Evolutionary conservation across 2,329 filamentous ascomycete genomes (phyloP).

Genomic region (Aspergillus pseudotamarii): DNA sequence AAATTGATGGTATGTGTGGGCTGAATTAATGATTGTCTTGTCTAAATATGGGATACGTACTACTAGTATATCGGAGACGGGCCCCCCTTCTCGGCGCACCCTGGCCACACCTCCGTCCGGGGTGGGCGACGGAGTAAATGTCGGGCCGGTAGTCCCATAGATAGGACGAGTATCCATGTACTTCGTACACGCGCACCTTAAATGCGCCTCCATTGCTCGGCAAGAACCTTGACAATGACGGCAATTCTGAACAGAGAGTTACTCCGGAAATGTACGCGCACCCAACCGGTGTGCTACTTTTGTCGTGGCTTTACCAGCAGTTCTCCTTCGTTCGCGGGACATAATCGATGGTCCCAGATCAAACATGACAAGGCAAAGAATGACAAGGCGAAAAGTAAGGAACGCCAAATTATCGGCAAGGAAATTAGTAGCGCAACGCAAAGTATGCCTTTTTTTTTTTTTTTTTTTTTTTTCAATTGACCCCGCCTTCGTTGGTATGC

Average conservation of each 20-base stretch:
- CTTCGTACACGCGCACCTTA: neutral
- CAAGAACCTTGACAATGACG: slow-evolving; percentile 23
- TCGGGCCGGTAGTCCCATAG: slow-evolving; percentile 30
- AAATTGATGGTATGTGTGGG: slow-evolving; percentile 2
- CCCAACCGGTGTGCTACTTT: slow-evolving; percentile 20
- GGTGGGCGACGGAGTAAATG: slow-evolving; percentile 33
- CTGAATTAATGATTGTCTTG: neutral
- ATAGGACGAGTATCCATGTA: slow-evolving; percentile 1
- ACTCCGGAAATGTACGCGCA: slow-evolving; percentile 16
- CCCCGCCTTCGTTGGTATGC: neutral
- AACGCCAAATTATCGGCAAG: slow-evolving; percentile 69
- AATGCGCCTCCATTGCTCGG: neutral
- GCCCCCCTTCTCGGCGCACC: slow-evolving; percentile 22
- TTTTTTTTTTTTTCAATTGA: neutral
- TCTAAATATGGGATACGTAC: neutral
- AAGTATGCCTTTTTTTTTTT: slow-evolving; percentile 56
- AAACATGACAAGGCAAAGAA: slow-evolving; percentile 89
- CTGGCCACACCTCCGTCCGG: slow-evolving; percentile 26
- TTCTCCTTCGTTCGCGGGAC: slow-evolving; percentile 61
- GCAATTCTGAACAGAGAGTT: slow-evolving; percentile 27
- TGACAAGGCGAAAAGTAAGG: slow-evolving; percentile 72
- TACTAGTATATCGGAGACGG: slow-evolving; percentile 1
- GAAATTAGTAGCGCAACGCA: slow-evolving; percentile 76
- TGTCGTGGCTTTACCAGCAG: slow-evolving; percentile 54
- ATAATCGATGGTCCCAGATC: slow-evolving; percentile 96